Evolutionary conservation across 75 land plant genomes (phyloP), one percentile per base, ranked within the genome.

Genomic region (Ceratopteris richardii): DNA sequence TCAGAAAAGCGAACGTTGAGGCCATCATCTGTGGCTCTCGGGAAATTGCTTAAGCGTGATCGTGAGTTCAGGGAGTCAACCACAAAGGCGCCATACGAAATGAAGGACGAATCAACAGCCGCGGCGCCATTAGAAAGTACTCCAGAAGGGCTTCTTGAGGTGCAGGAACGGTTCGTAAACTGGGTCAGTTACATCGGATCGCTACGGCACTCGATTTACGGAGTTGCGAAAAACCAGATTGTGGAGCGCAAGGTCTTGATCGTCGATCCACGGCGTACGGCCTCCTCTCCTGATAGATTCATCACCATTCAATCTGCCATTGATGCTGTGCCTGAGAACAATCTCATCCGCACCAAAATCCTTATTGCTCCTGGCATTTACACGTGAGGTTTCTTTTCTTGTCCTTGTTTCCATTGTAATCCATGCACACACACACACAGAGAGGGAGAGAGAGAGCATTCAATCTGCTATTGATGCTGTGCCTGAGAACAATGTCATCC

Each of bases 171-270:
- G 9, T 84, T 76, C 69, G 72, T 79, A 77, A 66, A 56, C 56
- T 85, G 88, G 88, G 78, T 85, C 18, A 57, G 44, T 25, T 77
- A 68, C 64, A 67, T 85, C 24, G 85, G 85, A 0, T 66, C 63
- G 21, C 66, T 78, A 5, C 61, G 59, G 20, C 87, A 84, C 63
- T 66, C 84, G 10, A 21, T 66, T 29, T 85, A 67, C 63, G 56
- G 25, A 24, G 5, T 61, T 25, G 84, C 81, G 1, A 70, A 75
- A 66, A 85, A 81, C 56, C 81, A 78, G 66, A 22, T 76, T 22
- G 67, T 72, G 70, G 37, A 33, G 3, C 37, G 9, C 37, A 33
- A 3, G 37, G 3, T 4, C 37, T 9, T 33, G 37, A 9, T 33
- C 7, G 37, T 33, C 7, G 37, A 33, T 9, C 37, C 37, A 33